Evolutionary conservation across 768 basidiomycete species (phyloP).

Genomic region (Melanogaster broomeanus): DNA sequence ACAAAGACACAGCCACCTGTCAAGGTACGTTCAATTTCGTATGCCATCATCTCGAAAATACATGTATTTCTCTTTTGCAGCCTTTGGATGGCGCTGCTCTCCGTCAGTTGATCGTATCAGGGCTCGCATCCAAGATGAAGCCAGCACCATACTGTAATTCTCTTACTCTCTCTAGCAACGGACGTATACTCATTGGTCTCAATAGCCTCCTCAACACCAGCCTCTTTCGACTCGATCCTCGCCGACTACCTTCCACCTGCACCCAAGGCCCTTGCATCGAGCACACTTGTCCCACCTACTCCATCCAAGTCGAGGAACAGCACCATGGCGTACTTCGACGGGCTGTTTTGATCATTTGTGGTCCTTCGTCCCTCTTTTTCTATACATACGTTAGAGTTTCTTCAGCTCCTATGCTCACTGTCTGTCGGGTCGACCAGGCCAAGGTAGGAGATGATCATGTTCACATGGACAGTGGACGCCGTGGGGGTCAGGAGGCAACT

Average conservation of each 20-base stretch:
- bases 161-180: not conserved
- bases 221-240: constrained; percentile 72
- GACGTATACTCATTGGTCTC: constrained; percentile 8
- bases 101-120: constrained; percentile 62
- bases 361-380: not conserved
- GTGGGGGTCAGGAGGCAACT: constrained; percentile 10
- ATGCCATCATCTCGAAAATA: not conserved
- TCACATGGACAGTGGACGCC: not conserved
- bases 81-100: constrained; percentile 66
- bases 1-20: constrained; percentile 37
- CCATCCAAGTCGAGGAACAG: constrained; percentile 24
- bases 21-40: constrained; percentile 35
- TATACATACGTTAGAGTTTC: constrained; percentile 22
- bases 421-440: not conserved
- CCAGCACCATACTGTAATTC: constrained; percentile 47
- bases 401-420: not conserved
- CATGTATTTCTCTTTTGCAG: constrained; percentile 18
- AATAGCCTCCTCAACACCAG: constrained; percentile 41
- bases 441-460: not conserved
- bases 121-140: constrained; percentile 57
- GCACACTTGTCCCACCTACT: constrained; percentile 1
- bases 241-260: constrained; percentile 65
- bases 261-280: constrained; percentile 17
- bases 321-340: constrained; percentile 42
- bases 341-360: constrained; percentile 34